Conservation (phyloP, 768 basidiomycete genomes). For the Suillus americanus region DNA sequence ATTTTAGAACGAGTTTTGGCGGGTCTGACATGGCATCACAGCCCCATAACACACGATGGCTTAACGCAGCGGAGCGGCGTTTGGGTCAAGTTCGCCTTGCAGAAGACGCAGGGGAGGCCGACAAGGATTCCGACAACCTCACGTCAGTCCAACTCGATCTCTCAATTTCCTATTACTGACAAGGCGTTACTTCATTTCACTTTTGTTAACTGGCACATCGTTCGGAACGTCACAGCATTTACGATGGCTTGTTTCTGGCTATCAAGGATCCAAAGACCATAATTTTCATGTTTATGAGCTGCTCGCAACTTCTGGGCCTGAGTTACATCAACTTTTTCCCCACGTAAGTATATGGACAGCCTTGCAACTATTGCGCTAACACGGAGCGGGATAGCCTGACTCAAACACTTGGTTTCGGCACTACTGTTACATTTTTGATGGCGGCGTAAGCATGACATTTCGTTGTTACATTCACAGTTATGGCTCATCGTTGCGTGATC, state of each 20-base stretch:
- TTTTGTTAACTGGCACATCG: background rate
- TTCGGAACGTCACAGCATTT: conserved; percentile 33
- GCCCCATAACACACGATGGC: conserved; percentile 66
- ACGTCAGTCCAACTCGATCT: conserved; percentile 14
- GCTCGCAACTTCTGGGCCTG: conserved; percentile 50
- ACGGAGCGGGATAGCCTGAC: conserved; percentile 41
- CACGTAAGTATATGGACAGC: conserved; percentile 33
- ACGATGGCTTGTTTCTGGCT: conserved; percentile 54
- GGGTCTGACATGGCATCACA: conserved; percentile 19
- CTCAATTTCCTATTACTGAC: background rate
- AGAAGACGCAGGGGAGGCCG: conserved; percentile 68
- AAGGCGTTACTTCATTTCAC: background rate
- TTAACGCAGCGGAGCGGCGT: conserved; percentile 48
- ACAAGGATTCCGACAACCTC: conserved; percentile 39
- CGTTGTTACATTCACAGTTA: background rate
- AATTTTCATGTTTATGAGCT: conserved; percentile 53
- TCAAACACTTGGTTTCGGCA: conserved; percentile 58
- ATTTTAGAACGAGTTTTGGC: background rate
- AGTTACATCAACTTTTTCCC: conserved; percentile 65
- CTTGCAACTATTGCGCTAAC: background rate
- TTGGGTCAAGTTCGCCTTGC: conserved; percentile 67
- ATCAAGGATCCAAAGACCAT: conserved; percentile 53
- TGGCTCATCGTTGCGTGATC: background rate
- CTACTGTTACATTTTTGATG: conserved; percentile 57
- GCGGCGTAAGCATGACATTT: conserved; percentile 45